Evolutionary conservation across 306 rosid genomes (phyloP).

Genomic region (Corylus avellana): DNA sequence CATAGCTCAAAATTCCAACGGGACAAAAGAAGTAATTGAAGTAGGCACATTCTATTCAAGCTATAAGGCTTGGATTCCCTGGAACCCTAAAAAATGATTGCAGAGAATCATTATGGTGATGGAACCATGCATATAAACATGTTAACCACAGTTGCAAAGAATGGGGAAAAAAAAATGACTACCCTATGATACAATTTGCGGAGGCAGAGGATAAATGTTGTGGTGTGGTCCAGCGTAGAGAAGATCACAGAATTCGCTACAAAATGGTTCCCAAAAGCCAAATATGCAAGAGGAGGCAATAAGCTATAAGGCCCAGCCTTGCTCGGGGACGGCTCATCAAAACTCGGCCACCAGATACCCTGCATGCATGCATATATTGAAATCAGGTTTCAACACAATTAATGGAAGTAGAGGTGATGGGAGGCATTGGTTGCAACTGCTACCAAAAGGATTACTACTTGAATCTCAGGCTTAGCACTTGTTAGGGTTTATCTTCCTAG

Average conservation of each 20-base stretch:
- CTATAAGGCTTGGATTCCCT: constrained; percentile 49
- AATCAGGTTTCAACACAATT: neutral
- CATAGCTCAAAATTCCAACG: constrained; percentile 13
- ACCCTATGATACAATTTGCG: constrained; percentile 60
- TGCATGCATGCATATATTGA: constrained; percentile 53
- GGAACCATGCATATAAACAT: constrained; percentile 22
- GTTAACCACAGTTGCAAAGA: constrained; percentile 30
- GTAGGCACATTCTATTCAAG: constrained; percentile 29
- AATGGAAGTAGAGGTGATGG: neutral
- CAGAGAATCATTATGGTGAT: constrained; percentile 51
- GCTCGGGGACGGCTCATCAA: constrained; percentile 92
- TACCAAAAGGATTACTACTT: neutral
- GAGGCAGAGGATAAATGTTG: constrained; percentile 28
- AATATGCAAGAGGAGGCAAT: constrained; percentile 73
- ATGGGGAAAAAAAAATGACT: constrained; percentile 7
- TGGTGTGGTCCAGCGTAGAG: constrained; percentile 18
- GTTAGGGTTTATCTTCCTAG: neutral
- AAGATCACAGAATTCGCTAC: constrained; percentile 41
- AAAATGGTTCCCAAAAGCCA: constrained; percentile 84
- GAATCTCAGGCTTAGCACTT: neutral
- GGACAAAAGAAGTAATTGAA: constrained; percentile 23
- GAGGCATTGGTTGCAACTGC: neutral
- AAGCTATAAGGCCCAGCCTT: constrained; percentile 80
- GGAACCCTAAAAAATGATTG: constrained; percentile 79
- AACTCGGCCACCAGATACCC: constrained; percentile 89